phyloP scores from a whole-genome alignment of 2,329 filamentous ascomycete genomes.

The Xylaria polymorpha region DNA sequence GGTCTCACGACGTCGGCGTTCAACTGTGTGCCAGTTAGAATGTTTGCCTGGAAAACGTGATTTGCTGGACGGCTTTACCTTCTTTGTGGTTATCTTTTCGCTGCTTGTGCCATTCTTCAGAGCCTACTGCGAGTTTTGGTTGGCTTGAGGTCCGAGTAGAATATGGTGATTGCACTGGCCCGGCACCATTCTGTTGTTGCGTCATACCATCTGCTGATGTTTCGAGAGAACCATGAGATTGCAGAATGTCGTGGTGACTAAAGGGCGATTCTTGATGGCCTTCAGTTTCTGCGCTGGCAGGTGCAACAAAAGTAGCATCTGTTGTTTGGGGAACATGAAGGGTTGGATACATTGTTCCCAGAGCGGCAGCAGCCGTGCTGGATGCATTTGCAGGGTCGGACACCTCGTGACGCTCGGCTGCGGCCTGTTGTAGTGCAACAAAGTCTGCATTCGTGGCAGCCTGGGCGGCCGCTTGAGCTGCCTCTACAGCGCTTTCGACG shows the following conservation, averaged over 20 bases:
- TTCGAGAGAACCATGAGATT: slow-evolving; percentile 53
- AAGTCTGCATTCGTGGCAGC: slow-evolving; percentile 63
- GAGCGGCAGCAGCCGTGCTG: slow-evolving; percentile 68
- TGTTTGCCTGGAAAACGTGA: neutral
- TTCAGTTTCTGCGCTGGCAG: slow-evolving; percentile 55
- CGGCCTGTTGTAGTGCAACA: slow-evolving; percentile 66
- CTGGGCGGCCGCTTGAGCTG: slow-evolving; percentile 55
- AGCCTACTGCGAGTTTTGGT: slow-evolving; percentile 88
- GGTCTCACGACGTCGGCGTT: slow-evolving; percentile 94
- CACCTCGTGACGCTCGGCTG: slow-evolving; percentile 59
- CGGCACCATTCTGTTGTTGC: slow-evolving; percentile 56
- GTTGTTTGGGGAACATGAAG: slow-evolving; percentile 68
- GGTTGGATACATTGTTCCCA: slow-evolving; percentile 69
- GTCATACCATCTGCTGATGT: slow-evolving; percentile 44
- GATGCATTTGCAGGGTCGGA: slow-evolving; percentile 66
- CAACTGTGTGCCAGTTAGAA: slow-evolving; percentile 69
- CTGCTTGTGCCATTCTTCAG: slow-evolving; percentile 97
- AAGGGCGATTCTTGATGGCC: slow-evolving; percentile 53
- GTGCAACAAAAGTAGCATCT: slow-evolving; percentile 70
- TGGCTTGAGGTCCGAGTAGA: slow-evolving; percentile 55
- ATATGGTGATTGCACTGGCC: slow-evolving; percentile 42
- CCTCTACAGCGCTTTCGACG: slow-evolving; percentile 65
- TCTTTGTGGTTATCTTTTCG: slow-evolving; percentile 99
- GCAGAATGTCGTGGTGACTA: slow-evolving; percentile 51
- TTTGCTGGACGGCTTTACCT: slow-evolving; percentile 63